These are phyloP conservation scores for Herpetospermum pedunculosum DNA, from an alignment of 306 rosid genomes.

Conservation along the genomic window DNA sequence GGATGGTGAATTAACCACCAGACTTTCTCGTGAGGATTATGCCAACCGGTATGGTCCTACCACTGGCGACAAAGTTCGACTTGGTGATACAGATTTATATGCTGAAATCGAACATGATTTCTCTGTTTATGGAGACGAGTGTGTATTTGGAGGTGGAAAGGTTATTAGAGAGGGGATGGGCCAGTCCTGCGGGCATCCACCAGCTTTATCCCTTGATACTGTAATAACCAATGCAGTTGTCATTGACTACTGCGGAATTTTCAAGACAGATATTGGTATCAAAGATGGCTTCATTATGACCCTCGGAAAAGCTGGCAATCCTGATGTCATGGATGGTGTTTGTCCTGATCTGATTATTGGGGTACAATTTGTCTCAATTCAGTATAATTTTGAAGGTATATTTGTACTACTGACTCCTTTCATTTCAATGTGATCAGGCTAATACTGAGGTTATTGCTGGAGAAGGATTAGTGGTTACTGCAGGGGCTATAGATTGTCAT, in stretches of 20 bases:
- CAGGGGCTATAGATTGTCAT: conserved; percentile 91
- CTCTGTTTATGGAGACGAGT: conserved; percentile 77
- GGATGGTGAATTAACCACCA: conserved; percentile 33
- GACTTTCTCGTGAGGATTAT: conserved; percentile 56
- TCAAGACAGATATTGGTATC: conserved; percentile 85
- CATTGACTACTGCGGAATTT: conserved; percentile 72
- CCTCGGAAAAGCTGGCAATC: conserved; percentile 90
- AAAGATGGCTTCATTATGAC: conserved; percentile 41
- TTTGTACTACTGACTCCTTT: conserved; percentile 4
- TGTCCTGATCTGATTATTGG: conserved; percentile 39
- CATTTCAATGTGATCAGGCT: conserved; percentile 33
- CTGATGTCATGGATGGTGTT: conserved; percentile 61
- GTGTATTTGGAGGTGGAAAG: conserved; percentile 94
- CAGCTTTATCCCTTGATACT: conserved; percentile 46
- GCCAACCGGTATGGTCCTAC: conserved; percentile 86
- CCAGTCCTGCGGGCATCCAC: conserved; percentile 46
- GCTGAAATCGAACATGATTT: conserved; percentile 80
- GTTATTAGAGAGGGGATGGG: conserved; percentile 94
- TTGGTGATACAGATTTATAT: conserved; percentile 77
- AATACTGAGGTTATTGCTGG: conserved; percentile 87
- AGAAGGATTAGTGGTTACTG: conserved; percentile 76
- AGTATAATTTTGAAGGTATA: not conserved
- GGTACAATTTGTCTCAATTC: conserved; percentile 36
- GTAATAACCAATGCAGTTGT: conserved; percentile 81
- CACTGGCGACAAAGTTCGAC: conserved; percentile 78